Percentiles rank a stretch among this genome's conserved stretches.
Evolutionary conservation across 805 yeast genomes (phyloP).

Genomic region (Ogataea corticis): DNA sequence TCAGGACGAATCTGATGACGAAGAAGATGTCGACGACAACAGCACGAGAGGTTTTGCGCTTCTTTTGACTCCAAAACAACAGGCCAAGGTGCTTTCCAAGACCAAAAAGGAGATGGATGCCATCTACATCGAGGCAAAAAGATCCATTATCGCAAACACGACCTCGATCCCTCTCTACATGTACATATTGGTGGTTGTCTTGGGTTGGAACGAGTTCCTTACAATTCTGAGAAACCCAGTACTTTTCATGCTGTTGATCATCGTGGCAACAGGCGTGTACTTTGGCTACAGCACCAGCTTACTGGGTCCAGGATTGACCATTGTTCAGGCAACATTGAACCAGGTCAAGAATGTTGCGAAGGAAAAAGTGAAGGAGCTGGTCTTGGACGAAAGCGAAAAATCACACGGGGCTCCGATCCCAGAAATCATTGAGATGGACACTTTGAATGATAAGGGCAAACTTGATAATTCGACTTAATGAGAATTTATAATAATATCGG

Average conservation of each 20-base stretch:
- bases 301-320: conserved; percentile 70
- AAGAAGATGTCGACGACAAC: conserved; percentile 34
- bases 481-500: not conserved
- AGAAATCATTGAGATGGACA: conserved; percentile 16
- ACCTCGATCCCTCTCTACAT: conserved; percentile 85
- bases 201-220: conserved; percentile 97
- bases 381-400: conserved; percentile 47
- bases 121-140: conserved; percentile 80
- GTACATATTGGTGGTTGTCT: conserved; percentile 64
- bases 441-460: conserved; percentile 5
- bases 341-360: conserved; percentile 60
- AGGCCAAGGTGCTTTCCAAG: conserved; percentile 53
- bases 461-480: not conserved
- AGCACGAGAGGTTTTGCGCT: conserved; percentile 52
- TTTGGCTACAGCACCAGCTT: conserved; percentile 69
- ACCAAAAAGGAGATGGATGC: conserved; percentile 79
- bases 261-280: conserved; percentile 61
- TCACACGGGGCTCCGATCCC: not conserved
- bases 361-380: conserved; percentile 56
- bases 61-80: conserved; percentile 57
- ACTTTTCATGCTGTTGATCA: conserved; percentile 61
- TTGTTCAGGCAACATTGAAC: conserved; percentile 56
- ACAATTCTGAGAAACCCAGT: conserved; percentile 84
- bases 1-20: conserved; percentile 35
- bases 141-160: conserved; percentile 75